A percentile compares a stretch with the other conserved stretches of the same genome.
Conservation (phyloP, 1,139 yeast genomes). For the Yamadazyma aaseri region DNA sequence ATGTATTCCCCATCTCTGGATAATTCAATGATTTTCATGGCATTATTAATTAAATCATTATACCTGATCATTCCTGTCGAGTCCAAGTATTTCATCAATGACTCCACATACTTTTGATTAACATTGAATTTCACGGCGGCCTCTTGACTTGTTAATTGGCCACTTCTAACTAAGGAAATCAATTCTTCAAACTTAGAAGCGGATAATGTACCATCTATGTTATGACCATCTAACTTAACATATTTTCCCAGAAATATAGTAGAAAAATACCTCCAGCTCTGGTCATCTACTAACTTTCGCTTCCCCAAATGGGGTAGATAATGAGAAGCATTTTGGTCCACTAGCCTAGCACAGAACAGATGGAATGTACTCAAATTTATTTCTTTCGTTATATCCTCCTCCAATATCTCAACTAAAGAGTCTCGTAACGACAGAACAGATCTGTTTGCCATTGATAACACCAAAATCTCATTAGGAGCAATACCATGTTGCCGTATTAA, state of each 20-base stretch:
- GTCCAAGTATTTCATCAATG: slow-evolving; percentile 22
- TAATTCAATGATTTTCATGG: slow-evolving; percentile 23
- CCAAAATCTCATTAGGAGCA: slow-evolving; percentile 54
- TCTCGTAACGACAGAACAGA: slow-evolving; percentile 55
- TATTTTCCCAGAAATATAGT: slow-evolving; percentile 29
- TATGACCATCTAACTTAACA: slow-evolving; percentile 22
- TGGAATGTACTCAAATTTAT: slow-evolving; percentile 61
- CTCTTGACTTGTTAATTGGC: slow-evolving; percentile 22
- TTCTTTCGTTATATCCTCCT: slow-evolving; percentile 26
- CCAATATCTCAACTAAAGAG: slow-evolving; percentile 35
- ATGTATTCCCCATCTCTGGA: slow-evolving; percentile 15
- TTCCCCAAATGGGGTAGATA: slow-evolving; percentile 22
- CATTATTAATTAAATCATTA: slow-evolving; percentile 34
- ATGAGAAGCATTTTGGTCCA: slow-evolving; percentile 36
- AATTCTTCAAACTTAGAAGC: slow-evolving; percentile 32
- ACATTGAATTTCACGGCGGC: slow-evolving; percentile 27
- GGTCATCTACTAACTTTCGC: slow-evolving; percentile 48
- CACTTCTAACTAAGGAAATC: slow-evolving; percentile 31
- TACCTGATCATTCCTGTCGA: slow-evolving; percentile 37
- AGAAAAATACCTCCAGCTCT: slow-evolving; percentile 49
- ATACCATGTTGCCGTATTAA: slow-evolving; percentile 38
- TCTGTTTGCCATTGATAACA: slow-evolving; percentile 68
- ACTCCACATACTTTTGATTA: slow-evolving; percentile 21
- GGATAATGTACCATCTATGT: slow-evolving; percentile 24
- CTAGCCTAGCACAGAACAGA: slow-evolving; percentile 52